Percentiles rank a stretch among this genome's conserved stretches.
Conservation (phyloP, 805 yeast species). For the Metschnikowia dekortorum region DNA sequence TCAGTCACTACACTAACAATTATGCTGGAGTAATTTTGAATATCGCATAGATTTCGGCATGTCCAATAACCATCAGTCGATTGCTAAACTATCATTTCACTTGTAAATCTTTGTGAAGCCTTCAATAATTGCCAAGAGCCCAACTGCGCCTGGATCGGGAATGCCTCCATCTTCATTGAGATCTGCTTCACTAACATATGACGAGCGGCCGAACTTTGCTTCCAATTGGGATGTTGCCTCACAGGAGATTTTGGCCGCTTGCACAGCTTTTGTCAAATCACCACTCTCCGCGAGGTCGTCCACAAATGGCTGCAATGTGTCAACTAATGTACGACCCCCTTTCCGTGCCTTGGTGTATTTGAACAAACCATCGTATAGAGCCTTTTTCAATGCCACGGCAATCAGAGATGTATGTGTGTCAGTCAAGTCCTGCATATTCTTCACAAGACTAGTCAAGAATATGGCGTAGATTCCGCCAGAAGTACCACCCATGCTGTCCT, state of each 20-base stretch:
- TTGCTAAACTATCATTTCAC: background rate
- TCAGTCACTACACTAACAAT: constrained; percentile 11
- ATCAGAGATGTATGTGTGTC: constrained; percentile 32
- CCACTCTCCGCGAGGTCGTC: constrained; percentile 49
- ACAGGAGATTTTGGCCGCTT: constrained; percentile 73
- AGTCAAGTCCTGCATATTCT: constrained; percentile 35
- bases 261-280: constrained; percentile 56
- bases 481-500: constrained; percentile 95
- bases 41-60: background rate
- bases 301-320: constrained; percentile 84
- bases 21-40: background rate
- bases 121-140: constrained; percentile 58
- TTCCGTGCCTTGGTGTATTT: constrained; percentile 83
- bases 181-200: constrained; percentile 70
- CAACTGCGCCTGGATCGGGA: constrained; percentile 96
- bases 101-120: constrained; percentile 30
- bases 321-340: constrained; percentile 88
- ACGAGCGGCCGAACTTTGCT: constrained; percentile 92
- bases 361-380: constrained; percentile 65
- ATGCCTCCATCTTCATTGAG: constrained; percentile 61
- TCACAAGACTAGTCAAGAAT: constrained; percentile 70
- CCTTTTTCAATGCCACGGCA: constrained; percentile 50
- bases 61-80: background rate
- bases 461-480: constrained; percentile 92
- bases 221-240: constrained; percentile 65